Percentiles rank a stretch among this genome's conserved stretches.
Evolutionary conservation across 805 yeast species (phyloP).

Genomic region (Spathaspora sp.): DNA sequence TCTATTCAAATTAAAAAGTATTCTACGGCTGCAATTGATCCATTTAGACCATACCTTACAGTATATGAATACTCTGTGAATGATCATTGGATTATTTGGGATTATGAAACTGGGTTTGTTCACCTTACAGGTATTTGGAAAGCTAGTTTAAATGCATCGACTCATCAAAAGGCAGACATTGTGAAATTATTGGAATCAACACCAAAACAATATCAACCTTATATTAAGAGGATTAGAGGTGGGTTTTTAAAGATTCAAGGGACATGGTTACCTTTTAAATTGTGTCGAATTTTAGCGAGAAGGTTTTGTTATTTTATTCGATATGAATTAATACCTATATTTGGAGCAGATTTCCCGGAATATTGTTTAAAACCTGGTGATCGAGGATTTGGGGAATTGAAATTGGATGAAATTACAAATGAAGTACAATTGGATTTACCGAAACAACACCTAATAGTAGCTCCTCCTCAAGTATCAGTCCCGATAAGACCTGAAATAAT

Average conservation of each 20-base stretch:
- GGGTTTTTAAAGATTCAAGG: conserved; percentile 93
- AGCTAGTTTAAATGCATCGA: conserved; percentile 25
- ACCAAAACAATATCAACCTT: conserved; percentile 57
- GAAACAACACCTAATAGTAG: neutral
- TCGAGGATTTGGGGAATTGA: conserved; percentile 62
- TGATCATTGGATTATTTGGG: conserved; percentile 81
- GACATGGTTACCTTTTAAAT: conserved; percentile 78
- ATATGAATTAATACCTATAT: conserved; percentile 71
- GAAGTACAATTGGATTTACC: neutral
- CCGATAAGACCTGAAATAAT: neutral
- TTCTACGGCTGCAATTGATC: conserved; percentile 66
- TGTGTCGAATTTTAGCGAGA: conserved; percentile 65
- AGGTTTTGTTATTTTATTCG: conserved; percentile 78
- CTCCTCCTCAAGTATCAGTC: neutral
- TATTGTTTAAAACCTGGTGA: conserved; percentile 58
- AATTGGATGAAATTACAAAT: conserved; percentile 28
- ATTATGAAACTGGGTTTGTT: conserved; percentile 77
- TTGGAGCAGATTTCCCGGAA: conserved; percentile 67
- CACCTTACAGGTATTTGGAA: conserved; percentile 90
- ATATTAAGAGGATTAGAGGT: conserved; percentile 75
- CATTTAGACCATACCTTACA: conserved; percentile 56
- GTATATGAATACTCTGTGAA: conserved; percentile 71
- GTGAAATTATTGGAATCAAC: conserved; percentile 64
- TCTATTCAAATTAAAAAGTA: conserved; percentile 45
- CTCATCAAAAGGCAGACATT: conserved; percentile 63